Evolutionary conservation across 2,329 filamentous ascomycete species (phyloP).

Genomic region (Karstenula rhodostoma): DNA sequence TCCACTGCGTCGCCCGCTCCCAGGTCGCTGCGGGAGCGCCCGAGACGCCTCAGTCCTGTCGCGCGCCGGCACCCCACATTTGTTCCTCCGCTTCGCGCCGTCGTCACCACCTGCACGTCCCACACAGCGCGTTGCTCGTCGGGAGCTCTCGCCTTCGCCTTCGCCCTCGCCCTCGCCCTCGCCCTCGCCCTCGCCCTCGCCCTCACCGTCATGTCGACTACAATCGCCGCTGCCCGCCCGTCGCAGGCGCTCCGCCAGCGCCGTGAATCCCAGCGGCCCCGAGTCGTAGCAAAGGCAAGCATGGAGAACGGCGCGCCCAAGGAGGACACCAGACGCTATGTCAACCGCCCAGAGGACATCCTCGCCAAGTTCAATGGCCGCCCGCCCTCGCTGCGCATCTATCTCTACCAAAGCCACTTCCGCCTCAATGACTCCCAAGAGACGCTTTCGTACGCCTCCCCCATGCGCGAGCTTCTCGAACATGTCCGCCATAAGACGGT

Average conservation of each 20-base stretch:
- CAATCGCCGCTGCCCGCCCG: constrained; percentile 44
- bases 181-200: too few relatives aligned
- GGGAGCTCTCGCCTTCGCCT: not conserved
- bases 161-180: constrained; percentile 11
- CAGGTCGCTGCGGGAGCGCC: not conserved
- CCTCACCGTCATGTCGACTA: constrained; percentile 40
- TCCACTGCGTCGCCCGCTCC: not conserved
- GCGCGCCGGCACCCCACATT: constrained; percentile 14
- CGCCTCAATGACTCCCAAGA: constrained; percentile 87
- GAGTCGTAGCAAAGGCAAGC: constrained; percentile 35
- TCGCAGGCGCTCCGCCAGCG: constrained; percentile 54
- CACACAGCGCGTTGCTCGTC: not conserved
- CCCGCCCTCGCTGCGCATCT: constrained; percentile 84
- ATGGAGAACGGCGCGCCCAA: constrained; percentile 41
- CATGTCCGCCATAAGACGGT: constrained; percentile 80
- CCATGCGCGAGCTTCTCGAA: constrained; percentile 83
- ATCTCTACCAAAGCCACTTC: constrained; percentile 86
- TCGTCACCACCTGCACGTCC: constrained; percentile 9
- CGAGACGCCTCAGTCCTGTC: constrained; percentile 6
- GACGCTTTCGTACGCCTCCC: constrained; percentile 89
- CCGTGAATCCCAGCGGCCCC: constrained; percentile 54
- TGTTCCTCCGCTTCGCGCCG: not conserved
- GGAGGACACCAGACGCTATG: constrained; percentile 52
- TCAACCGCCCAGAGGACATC: constrained; percentile 78
- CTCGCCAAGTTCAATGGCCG: constrained; percentile 78